Evolutionary conservation across 2,329 filamentous ascomycete genomes (phyloP).

Genomic region (Zelopaecilomyces penicillatus): DNA sequence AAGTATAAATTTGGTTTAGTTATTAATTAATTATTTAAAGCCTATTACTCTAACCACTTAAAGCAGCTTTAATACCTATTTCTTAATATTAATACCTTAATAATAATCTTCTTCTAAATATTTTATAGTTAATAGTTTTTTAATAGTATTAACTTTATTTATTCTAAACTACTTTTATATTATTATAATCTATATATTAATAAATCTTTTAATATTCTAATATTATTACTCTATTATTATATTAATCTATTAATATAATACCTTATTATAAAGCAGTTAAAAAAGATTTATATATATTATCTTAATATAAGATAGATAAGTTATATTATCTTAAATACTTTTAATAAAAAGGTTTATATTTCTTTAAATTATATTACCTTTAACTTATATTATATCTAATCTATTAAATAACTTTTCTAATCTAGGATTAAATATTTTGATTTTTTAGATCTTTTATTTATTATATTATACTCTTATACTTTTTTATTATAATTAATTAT

Average conservation of each 20-base stretch:
- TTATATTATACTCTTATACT: background rate
- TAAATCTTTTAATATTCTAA: background rate
- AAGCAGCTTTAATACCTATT: background rate
- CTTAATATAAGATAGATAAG: background rate
- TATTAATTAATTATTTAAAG: background rate
- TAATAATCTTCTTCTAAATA: background rate
- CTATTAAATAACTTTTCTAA: background rate
- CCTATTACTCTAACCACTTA: no score
- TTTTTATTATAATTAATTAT: background rate
- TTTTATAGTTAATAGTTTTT: background rate
- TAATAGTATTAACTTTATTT: constrained; percentile 2
- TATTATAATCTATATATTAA: background rate
- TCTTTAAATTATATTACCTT: background rate
- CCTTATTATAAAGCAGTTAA: background rate
- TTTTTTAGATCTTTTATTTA: constrained; percentile 5
- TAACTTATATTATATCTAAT: background rate
- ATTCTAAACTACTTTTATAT: constrained; percentile 1
- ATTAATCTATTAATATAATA: background rate
- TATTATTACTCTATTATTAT: background rate
- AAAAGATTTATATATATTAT: background rate
- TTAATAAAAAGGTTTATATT: no score
- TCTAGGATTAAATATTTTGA: constrained; percentile 1
- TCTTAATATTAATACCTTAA: background rate
- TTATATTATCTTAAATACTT: background rate
- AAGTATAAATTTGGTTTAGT: background rate